phyloP scores from a whole-genome alignment of 2,329 filamentous ascomycete genomes.

The Epichloe festucae region DNA sequence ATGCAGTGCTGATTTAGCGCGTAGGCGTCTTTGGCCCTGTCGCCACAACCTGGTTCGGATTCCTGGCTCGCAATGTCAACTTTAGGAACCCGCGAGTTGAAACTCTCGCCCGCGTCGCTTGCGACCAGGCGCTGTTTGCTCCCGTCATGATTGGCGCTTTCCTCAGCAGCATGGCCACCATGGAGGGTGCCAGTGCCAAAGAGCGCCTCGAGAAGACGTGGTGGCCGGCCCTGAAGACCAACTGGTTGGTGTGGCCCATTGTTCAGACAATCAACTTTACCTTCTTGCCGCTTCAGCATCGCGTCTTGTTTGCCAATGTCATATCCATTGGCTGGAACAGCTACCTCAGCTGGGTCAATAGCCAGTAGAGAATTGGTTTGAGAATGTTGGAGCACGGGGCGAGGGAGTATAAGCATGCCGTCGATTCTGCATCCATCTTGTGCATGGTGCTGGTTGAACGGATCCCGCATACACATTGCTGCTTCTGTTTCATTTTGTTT shows the following conservation, averaged over 20 bases:
- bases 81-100: constrained; percentile 54
- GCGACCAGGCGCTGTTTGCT: constrained; percentile 74
- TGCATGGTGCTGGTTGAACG: background rate
- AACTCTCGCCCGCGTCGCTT: constrained; percentile 62
- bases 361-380: constrained; percentile 17
- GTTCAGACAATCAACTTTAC: constrained; percentile 84
- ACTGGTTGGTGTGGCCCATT: constrained; percentile 78
- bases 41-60: constrained; percentile 74
- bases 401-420: constrained; percentile 1
- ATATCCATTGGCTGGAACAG: constrained; percentile 57
- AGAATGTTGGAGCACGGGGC: constrained; percentile 1
- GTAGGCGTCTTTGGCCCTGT: constrained; percentile 73
- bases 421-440: background rate
- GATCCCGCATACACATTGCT: background rate
- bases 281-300: constrained; percentile 69
- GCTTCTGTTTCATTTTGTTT: constrained; percentile 1
- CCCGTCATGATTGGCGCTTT: constrained; percentile 74
- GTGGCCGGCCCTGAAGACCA: constrained; percentile 58
- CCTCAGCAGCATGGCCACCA: constrained; percentile 68
- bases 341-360: constrained; percentile 50
- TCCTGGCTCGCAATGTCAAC: constrained; percentile 58
- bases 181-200: constrained; percentile 50
- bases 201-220: constrained; percentile 66
- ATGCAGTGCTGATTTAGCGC: background rate
- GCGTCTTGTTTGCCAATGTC: constrained; percentile 77